Conservation (phyloP, 768 basidiomycete species). For the Leccinum longicurvipes region DNA sequence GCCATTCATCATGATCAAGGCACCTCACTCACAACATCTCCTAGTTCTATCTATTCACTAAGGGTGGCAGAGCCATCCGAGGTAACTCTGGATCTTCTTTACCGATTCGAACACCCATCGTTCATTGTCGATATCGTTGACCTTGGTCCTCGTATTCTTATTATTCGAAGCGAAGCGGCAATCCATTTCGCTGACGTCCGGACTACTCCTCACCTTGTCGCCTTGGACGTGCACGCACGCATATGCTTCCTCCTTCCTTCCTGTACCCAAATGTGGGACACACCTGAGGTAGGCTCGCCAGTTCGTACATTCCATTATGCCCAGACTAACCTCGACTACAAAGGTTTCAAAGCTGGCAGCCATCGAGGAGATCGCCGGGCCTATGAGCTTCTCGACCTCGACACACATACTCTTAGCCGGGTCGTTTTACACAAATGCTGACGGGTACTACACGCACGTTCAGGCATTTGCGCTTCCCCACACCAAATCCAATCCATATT, state of each 20-base stretch:
- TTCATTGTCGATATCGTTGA: not conserved
- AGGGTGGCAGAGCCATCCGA: not conserved
- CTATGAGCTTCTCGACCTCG: slow-evolving; percentile 15
- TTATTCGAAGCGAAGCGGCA: not conserved
- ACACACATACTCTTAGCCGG: slow-evolving; percentile 17
- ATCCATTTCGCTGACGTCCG: not conserved
- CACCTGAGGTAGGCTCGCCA: slow-evolving; percentile 1
- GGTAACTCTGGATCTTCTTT: slow-evolving; percentile 10
- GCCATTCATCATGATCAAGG: not conserved
- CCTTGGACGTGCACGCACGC: slow-evolving; percentile 16
- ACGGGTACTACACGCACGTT: slow-evolving; percentile 7
- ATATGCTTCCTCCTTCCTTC: slow-evolving; percentile 2
- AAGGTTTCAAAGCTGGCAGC: not conserved
- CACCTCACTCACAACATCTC: not conserved
- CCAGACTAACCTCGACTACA: not conserved
- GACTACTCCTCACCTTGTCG: not conserved
- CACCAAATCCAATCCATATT: not conserved
- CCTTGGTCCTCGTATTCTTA: slow-evolving; percentile 17
- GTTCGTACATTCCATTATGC: not conserved
- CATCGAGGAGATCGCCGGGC: not conserved
- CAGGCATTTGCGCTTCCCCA: slow-evolving; percentile 14
- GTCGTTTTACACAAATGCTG: not conserved
- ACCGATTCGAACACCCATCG: slow-evolving; percentile 3
- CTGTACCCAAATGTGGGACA: not conserved
- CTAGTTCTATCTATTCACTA: slow-evolving; percentile 12